phyloP scores from a whole-genome alignment of 257 asterid species.

The Rubia yunnanensis region DNA sequence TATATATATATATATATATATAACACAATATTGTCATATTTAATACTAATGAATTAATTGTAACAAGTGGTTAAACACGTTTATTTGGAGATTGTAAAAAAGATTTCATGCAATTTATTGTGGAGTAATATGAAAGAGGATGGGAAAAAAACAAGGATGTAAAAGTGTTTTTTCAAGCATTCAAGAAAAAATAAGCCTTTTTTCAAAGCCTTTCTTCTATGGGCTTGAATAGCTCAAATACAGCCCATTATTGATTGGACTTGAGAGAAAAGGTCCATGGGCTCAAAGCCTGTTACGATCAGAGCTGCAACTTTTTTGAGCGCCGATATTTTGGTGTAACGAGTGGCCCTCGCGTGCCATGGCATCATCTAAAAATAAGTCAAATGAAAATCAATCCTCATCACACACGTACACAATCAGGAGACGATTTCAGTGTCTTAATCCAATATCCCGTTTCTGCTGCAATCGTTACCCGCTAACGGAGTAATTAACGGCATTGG shows the following conservation, averaged over 20 bases:
- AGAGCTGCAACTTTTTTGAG: background rate
- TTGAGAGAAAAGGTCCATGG: background rate
- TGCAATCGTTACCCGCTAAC: background rate
- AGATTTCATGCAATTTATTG: too few species aligned
- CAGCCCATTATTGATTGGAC: background rate
- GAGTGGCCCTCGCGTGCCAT: conserved; percentile 39
- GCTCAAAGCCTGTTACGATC: background rate
- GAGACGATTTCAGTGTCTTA: background rate
- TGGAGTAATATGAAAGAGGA: too few species aligned
- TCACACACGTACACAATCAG: background rate
- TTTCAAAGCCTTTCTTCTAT: too few species aligned
- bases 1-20: too few species aligned
- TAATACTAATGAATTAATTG: too few species aligned
- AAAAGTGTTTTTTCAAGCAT: too few species aligned
- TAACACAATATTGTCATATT: too few species aligned
- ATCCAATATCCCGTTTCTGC: background rate
- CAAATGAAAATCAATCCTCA: conserved; percentile 6
- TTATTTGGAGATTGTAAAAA: too few species aligned
- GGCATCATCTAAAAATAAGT: background rate
- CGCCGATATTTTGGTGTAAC: conserved; percentile 16
- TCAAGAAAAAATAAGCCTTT: too few species aligned
- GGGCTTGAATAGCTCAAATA: background rate
- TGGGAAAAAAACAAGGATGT: too few species aligned
- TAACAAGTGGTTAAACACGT: too few species aligned
- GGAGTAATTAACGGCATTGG: background rate